phyloP scores from a whole-genome alignment of 331 rosid species.

The Cydonia oblonga region DNA sequence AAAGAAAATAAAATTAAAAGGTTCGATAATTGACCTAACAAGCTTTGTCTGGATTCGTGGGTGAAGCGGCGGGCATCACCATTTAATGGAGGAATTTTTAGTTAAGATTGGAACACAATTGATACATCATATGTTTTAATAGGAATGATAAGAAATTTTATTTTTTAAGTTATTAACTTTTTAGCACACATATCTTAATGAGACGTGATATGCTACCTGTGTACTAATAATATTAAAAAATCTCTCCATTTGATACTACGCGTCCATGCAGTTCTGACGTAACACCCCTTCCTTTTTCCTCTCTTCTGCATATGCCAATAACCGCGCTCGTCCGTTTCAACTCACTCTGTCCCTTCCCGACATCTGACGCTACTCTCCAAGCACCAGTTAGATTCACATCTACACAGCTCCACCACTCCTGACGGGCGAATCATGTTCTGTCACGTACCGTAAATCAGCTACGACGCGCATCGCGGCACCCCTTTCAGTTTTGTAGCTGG shows the following conservation, averaged over 20 bases:
- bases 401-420: not conserved
- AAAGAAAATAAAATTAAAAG: not conserved
- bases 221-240: too few species aligned
- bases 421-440: not conserved
- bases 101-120: too few species aligned
- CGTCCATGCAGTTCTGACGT: constrained; percentile 28
- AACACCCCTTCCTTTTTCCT: not conserved
- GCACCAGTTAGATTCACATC: not conserved
- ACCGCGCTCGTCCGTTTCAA: constrained; percentile 1
- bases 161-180: too few species aligned
- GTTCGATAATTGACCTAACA: not conserved
- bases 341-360: not conserved
- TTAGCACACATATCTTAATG: too few species aligned
- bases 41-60: constrained; percentile 28
- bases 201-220: too few species aligned
- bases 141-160: too few species aligned
- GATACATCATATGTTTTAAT: too few species aligned
- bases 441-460: not conserved
- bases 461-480: too few species aligned
- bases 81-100: too few species aligned
- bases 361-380: not conserved
- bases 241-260: constrained; percentile 15
- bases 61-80: constrained; percentile 26
- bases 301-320: constrained; percentile 4
- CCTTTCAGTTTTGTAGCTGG: not conserved